phyloP scores from a whole-genome alignment of 1,284 basidiomycete species.

The Cutaneotrichosporon sp. region DNA sequence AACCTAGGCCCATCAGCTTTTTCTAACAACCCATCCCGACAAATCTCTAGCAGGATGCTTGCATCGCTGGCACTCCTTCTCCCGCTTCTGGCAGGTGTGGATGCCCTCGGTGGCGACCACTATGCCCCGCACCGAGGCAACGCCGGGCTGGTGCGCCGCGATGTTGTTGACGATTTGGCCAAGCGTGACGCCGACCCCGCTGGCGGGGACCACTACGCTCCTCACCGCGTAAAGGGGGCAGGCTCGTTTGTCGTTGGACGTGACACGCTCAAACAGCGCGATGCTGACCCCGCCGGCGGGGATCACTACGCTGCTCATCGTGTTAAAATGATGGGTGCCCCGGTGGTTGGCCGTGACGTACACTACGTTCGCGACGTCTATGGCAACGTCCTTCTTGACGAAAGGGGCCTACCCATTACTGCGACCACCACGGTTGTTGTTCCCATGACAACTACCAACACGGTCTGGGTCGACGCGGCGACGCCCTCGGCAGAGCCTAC shows the following conservation, averaged over 20 bases:
- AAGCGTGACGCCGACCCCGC: background rate
- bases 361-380: conserved; percentile 1
- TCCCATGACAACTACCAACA: conserved; percentile 37
- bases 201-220: conserved; percentile 16
- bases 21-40: conserved; percentile 4
- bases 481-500: conserved; percentile 4
- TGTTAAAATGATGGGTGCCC: background rate
- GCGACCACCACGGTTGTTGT: conserved; percentile 43
- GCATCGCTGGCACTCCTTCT: conserved; percentile 11
- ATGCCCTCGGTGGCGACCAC: conserved; percentile 16
- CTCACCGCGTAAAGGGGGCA: conserved; percentile 2
- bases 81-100: conserved; percentile 13
- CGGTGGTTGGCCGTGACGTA: background rate
- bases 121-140: conserved; percentile 12
- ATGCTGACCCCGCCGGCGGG: conserved; percentile 7
- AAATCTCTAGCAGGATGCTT: conserved; percentile 6
- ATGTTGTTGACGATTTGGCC: background rate
- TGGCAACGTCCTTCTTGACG: conserved; percentile 21
- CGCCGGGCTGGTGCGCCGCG: background rate
- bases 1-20: background rate
- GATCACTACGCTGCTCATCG: conserved; percentile 4
- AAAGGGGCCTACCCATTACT: conserved; percentile 40
- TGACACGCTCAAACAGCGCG: background rate
- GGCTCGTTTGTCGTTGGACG: background rate
- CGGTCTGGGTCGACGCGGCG: conserved; percentile 37